Evolutionary conservation across 2,329 filamentous ascomycete genomes (phyloP).

Genomic region (Paraphaeosphaeria sporulosa): DNA sequence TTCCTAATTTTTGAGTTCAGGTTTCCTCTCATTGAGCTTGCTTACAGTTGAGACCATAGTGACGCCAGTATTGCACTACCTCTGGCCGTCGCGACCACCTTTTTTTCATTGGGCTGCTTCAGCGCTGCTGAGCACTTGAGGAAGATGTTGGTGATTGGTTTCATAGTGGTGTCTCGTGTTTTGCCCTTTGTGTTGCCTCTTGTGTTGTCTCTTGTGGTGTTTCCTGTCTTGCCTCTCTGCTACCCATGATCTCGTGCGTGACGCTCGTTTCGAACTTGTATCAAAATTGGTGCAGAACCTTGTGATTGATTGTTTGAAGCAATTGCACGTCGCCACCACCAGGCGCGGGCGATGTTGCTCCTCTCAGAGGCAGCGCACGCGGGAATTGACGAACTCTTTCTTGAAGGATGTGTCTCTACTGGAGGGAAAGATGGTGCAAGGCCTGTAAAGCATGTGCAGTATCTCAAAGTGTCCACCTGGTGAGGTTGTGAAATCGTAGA

Average conservation of each 20-base stretch:
- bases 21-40: conserved; percentile 22
- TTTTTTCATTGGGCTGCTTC: conserved; percentile 33
- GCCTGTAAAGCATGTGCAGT: too few relatives aligned
- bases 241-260: not conserved
- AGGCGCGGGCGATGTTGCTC: not conserved
- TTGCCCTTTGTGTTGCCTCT: too few relatives aligned
- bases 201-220: too few relatives aligned
- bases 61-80: conserved; percentile 26
- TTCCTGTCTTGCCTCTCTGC: not conserved
- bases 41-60: conserved; percentile 23
- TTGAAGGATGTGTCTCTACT: too few relatives aligned
- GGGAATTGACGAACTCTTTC: not conserved
- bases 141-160: conserved; percentile 20
- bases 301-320: not conserved
- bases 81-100: conserved; percentile 20
- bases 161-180: not conserved
- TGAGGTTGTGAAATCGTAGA: too few relatives aligned
- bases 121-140: conserved; percentile 28
- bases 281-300: not conserved
- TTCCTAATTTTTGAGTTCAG: conserved; percentile 22
- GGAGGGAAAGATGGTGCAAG: too few relatives aligned
- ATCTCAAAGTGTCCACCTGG: too few relatives aligned
- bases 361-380: not conserved
- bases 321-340: not conserved
- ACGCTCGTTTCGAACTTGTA: not conserved